Evolutionary conservation across 352 stramenopile species (phyloP), one percentile per base, ranked within the genome.

Genomic region (Aphanomyces astaci): DNA sequence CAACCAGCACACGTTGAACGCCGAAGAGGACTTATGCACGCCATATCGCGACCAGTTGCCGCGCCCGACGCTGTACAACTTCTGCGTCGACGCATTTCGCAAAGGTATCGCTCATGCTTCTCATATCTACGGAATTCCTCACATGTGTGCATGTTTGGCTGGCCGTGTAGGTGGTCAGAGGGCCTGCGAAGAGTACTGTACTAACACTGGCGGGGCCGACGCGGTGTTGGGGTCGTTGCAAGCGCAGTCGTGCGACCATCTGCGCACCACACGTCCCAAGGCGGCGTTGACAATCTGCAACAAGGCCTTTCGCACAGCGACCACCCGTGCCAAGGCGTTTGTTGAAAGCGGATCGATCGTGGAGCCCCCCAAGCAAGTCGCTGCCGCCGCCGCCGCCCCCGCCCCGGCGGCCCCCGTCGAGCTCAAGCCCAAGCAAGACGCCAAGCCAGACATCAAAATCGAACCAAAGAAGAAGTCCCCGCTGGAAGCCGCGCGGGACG

Each of bases 31-130:
- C 39, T 24, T 28, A 7, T 68, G 62, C 51, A 24, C n/a, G 5
- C 13, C 39, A 4, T 68, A 59, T 31, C 62, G 62, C 4, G 62
- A 68, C 51, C 62, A 52, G 2, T 27, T 68, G 1, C 62, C 62
- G 2, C 62, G 62, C 27, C 62, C 62, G 25, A 32, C 62, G 22
- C 62, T 68, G 22, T 68, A 60, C 51, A 68, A 68, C 62, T 46
- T 46, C 28, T 68, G 62, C 39, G 62, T 68, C 25, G 62, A 68
- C 9, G 39, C 62, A 17, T 62, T 60, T n/a, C 62, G 62, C 30
- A 32, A n/a, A 19, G 43, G 62, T 68, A 60, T 43, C 36, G 36
- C 15, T 43, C 36, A 43, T 43, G 36, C n/a, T n/a, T n/a, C n/a
- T n/a, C n/a, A n/a, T n/a, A n/a, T n/a, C n/a, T n/a, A n/a, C n/a